phyloP scores from a whole-genome alignment of 2,329 filamentous ascomycete species.

The Fusarium virguliforme region DNA sequence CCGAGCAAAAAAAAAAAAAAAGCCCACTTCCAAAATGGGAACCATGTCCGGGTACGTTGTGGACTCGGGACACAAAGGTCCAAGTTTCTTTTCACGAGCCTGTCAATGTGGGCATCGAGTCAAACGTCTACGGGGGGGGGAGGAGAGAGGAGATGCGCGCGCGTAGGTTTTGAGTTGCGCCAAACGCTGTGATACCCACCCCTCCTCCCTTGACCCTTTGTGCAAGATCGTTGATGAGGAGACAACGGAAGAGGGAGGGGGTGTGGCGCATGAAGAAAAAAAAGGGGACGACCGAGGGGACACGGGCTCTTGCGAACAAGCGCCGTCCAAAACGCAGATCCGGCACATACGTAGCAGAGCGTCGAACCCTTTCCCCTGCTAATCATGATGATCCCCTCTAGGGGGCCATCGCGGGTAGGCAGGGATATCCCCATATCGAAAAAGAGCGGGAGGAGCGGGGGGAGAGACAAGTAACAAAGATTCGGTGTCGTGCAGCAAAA shows the following conservation, averaged over 20 bases:
- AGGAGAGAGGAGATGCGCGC: not conserved
- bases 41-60: constrained; percentile 4
- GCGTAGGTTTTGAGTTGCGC: constrained; percentile 16
- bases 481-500: constrained; percentile 13
- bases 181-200: constrained; percentile 15
- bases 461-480: not conserved
- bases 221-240: constrained; percentile 20
- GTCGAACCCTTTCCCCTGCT: constrained; percentile 24
- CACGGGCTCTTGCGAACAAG: not conserved
- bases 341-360: constrained; percentile 16
- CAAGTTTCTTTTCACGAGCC: constrained; percentile 6
- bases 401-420: not conserved
- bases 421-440: not conserved
- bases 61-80: constrained; percentile 14
- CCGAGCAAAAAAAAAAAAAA: not conserved
- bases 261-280: not conserved
- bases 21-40: not conserved
- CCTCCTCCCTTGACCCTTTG: constrained; percentile 27
- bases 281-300: not conserved
- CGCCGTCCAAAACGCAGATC: constrained; percentile 24
- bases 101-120: too few species aligned
- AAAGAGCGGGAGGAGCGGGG: not conserved
- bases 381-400: not conserved
- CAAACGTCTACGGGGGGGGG: too few species aligned
- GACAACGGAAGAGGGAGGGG: constrained; percentile 1